Evolutionary conservation across 2,329 filamentous ascomycete species (phyloP), one percentile per base, ranked within the genome.

Genomic region (Coleophoma cylindrospora): DNA sequence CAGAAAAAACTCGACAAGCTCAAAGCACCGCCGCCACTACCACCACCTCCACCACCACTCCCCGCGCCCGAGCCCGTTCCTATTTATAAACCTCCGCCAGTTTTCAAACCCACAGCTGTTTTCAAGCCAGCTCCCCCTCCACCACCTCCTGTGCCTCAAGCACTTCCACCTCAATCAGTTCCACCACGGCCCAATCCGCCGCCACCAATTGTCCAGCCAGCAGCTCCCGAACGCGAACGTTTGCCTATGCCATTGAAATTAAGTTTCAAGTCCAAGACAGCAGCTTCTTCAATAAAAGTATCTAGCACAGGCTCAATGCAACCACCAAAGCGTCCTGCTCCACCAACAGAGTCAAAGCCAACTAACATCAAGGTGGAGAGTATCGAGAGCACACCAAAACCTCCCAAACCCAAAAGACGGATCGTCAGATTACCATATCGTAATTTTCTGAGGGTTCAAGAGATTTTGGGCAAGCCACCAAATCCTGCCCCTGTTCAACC

Each of bases 271-370:
- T 27, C 41, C 7, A 15, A 27, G 27, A 15, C 22, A 41, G 12
- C 40, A 17, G 12, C 40, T 21, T 22, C 40, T 10, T 22, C 17
- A 19, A 22, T 41, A 41, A 41, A 41, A 15, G 15, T 9, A 2
- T 17, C 17, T 21, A 41, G 5, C 17, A 12, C 40, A 44, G 41
- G 54, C 17, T 38, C 34, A 19, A 54, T 56, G 50, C 60, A 52
- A 48, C 53, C 59, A 36, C 57, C 57, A 2, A 61, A 61, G 45
- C 53, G 61, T 21, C 56, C 55, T 48, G 48, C 47, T 27, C 51
- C 50, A n/a, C 34, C 37, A 5, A 27, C 27, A 45, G 53, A 56
- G 34, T 9, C 47, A 40, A 40, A 27, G 40, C 36, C 40, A 40
- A 34, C 17, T 38, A 33, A 34, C 44, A 37, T 36, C 37, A 41